A percentile compares a stretch with the other conserved stretches of the same genome.
Evolutionary conservation across 306 rosid species (phyloP).

Genomic region (Senna siamea): DNA sequence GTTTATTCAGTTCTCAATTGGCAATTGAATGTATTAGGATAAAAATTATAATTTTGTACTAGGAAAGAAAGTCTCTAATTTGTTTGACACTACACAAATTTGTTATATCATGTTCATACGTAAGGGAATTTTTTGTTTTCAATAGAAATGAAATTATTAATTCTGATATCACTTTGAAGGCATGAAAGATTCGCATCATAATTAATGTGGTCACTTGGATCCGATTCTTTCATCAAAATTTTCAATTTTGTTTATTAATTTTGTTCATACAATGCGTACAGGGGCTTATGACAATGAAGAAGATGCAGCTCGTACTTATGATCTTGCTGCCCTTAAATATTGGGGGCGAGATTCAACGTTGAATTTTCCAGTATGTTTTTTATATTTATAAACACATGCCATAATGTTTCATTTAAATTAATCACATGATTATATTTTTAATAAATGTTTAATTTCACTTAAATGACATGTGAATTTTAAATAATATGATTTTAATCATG

Average conservation of each 20-base stretch:
- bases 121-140: not conserved
- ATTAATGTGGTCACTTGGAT: slow-evolving; percentile 20
- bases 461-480: too few relatives aligned
- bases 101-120: not conserved
- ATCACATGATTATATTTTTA: not conserved
- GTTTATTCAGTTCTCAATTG: too few relatives aligned
- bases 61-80: too few relatives aligned
- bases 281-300: slow-evolving; percentile 93
- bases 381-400: not conserved
- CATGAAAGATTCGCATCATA: slow-evolving; percentile 28
- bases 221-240: not conserved
- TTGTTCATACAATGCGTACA: not conserved
- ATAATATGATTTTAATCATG: too few relatives aligned
- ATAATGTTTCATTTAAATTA: not conserved
- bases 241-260: slow-evolving; percentile 12
- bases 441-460: too few relatives aligned
- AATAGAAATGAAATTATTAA: not conserved
- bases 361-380: slow-evolving; percentile 73
- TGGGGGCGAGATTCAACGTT: slow-evolving; percentile 80
- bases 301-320: slow-evolving; percentile 90
- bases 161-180: not conserved
- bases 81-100: too few relatives aligned
- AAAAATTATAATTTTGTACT: too few relatives aligned
- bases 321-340: slow-evolving; percentile 94
- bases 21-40: too few relatives aligned